These are phyloP conservation scores for Aegilops sharonensis DNA, from an alignment of 176 grass and related monocot genomes.

Conservation along the genomic window DNA sequence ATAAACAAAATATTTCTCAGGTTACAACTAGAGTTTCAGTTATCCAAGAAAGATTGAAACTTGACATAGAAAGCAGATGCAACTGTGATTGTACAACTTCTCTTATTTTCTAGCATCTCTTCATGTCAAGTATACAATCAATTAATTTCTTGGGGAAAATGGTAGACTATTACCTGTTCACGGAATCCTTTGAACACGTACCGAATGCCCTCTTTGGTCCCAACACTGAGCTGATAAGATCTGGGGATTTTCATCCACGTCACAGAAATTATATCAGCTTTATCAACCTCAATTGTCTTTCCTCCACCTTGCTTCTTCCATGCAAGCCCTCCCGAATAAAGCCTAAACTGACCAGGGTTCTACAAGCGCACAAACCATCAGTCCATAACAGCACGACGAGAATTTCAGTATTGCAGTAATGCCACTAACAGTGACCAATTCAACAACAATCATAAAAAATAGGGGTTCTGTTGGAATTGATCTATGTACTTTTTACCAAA, in stretches of 20 bases:
- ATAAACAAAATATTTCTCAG: slow-evolving; percentile 11
- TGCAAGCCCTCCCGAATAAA: slow-evolving; percentile 62
- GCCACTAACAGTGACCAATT: background rate
- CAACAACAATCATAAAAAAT: slow-evolving; percentile 17
- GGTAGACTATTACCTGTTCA: slow-evolving; percentile 54
- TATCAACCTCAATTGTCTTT: slow-evolving; percentile 72
- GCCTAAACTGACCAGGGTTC: slow-evolving; percentile 81
- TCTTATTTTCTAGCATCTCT: slow-evolving; percentile 20
- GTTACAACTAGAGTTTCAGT: slow-evolving; percentile 3
- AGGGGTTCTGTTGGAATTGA: background rate
- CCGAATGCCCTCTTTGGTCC: slow-evolving; percentile 66
- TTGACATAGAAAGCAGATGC: background rate
- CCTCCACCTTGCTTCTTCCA: slow-evolving; percentile 91
- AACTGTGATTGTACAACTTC: slow-evolving; percentile 23
- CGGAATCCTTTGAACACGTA: slow-evolving; percentile 79
- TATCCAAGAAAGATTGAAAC: background rate
- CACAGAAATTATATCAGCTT: slow-evolving; percentile 59
- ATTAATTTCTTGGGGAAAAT: slow-evolving; percentile 4
- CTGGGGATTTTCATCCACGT: slow-evolving; percentile 77
- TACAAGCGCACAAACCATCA: slow-evolving; percentile 35
- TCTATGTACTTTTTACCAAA: slow-evolving; percentile 4
- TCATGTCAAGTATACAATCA: background rate
- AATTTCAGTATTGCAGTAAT: slow-evolving; percentile 22
- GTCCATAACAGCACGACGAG: background rate
- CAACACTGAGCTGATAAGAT: slow-evolving; percentile 72